These are phyloP conservation scores for Podaxis carcinomalis DNA, from an alignment of 768 basidiomycete species.

Conservation along the genomic window DNA sequence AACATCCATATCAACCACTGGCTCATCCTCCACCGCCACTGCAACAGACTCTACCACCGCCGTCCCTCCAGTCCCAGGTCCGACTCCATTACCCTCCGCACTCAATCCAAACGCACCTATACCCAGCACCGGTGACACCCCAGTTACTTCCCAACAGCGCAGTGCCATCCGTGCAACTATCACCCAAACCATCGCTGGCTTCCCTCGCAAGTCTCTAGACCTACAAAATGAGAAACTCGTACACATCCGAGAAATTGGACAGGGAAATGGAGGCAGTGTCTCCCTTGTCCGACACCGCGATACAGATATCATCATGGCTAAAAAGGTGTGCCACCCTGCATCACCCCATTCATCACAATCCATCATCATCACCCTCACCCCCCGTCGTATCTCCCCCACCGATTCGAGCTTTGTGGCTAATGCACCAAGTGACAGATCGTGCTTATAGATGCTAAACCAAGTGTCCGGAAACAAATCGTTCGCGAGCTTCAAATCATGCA, in stretches of 20 bases:
- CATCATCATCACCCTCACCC: no score
- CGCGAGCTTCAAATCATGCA: slow-evolving; percentile 99
- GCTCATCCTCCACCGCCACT: not conserved
- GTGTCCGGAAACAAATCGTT: slow-evolving; percentile 94
- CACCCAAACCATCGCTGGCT: slow-evolving; percentile 21
- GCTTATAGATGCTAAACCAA: slow-evolving; percentile 91
- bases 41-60: not conserved
- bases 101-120: slow-evolving; percentile 2
- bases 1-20: not conserved
- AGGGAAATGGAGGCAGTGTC: slow-evolving; percentile 97
- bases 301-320: slow-evolving; percentile 92
- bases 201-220: slow-evolving; percentile 34
- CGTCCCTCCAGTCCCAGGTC: slow-evolving; percentile 10
- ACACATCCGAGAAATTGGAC: slow-evolving; percentile 86
- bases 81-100: slow-evolving; percentile 2
- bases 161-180: slow-evolving; percentile 18
- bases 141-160: slow-evolving; percentile 12
- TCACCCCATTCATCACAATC: not conserved
- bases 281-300: slow-evolving; percentile 92
- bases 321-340: slow-evolving; percentile 67
- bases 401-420: not conserved
- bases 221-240: slow-evolving; percentile 85
- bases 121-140: slow-evolving; percentile 18
- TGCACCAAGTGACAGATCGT: slow-evolving; percentile 57
- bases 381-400: not conserved